Evolutionary conservation across 139 green algal genomes (phyloP).

Genomic region (Tetraselmis striata): DNA sequence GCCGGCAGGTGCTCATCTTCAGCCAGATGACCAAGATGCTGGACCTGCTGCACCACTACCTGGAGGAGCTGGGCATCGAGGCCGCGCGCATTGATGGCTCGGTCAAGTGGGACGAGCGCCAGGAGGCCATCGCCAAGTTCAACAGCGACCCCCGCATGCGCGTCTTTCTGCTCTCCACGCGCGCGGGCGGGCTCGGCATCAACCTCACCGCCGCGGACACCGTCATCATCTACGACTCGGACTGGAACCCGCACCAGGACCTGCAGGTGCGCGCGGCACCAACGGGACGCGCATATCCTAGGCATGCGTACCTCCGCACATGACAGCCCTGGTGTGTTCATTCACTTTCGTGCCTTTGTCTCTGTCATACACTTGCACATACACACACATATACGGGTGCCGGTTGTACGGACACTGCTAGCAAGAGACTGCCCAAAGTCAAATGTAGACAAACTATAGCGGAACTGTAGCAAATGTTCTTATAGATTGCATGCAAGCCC

Average conservation of each 20-base stretch:
- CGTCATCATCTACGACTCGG: constrained; percentile 91
- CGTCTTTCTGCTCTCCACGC: constrained; percentile 93
- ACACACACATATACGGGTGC: too few relatives aligned
- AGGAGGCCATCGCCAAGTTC: constrained; percentile 66
- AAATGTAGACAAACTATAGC: too few relatives aligned
- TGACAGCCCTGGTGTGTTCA: too few relatives aligned
- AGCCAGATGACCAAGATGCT: constrained; percentile 99
- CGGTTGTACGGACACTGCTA: too few relatives aligned
- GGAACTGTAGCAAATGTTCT: too few relatives aligned
- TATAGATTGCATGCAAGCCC: too few relatives aligned
- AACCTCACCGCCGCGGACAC: constrained; percentile 89
- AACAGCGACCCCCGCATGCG: constrained; percentile 69
- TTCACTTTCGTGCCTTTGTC: too few relatives aligned
- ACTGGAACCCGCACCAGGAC: constrained; percentile 94
- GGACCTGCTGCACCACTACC: constrained; percentile 88
- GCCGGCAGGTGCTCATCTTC: constrained; percentile 82
- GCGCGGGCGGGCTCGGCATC: constrained; percentile 92
- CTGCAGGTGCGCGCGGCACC: constrained; percentile 49
- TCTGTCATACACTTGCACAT: too few relatives aligned
- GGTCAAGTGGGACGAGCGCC: constrained; percentile 61
- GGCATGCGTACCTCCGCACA: too few relatives aligned
- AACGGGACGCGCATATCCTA: too few relatives aligned
- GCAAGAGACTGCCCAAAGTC: too few relatives aligned
- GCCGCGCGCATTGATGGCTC: constrained; percentile 86
- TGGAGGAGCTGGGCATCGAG: constrained; percentile 70